A percentile compares a stretch with the other conserved stretches of the same genome.
These are phyloP conservation scores for Rhytidiadelphus loreus DNA, from an alignment of 225 moss, liverwort and hornwort genomes.

Conservation along the genomic window DNA sequence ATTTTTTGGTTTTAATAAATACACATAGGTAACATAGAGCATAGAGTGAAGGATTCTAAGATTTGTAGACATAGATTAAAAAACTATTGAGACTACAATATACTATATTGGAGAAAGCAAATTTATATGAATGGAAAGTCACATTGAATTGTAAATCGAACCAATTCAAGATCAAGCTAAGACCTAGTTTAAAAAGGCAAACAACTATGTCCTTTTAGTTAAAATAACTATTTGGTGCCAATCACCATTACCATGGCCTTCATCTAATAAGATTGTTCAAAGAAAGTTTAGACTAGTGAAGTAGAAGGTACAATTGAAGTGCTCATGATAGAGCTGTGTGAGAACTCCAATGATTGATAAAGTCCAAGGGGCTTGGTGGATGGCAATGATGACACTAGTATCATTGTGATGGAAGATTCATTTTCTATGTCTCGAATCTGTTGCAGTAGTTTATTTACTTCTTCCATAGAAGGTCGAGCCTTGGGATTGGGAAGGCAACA, in stretches of 20 bases:
- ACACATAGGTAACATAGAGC: rapidly evolving
- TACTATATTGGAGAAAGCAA: neutral
- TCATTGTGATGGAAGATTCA: rapidly evolving
- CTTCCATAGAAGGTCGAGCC: neutral
- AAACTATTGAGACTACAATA: neutral
- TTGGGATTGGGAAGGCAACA: neutral
- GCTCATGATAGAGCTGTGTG: rapidly evolving
- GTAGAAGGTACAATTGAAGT: neutral
- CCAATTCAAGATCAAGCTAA: neutral
- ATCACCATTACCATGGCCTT: neutral
- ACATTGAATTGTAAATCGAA: neutral
- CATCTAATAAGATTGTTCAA: too few species aligned
- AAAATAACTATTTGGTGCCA: neutral
- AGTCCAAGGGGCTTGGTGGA: neutral
- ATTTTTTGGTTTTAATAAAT: neutral
- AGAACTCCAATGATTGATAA: neutral
- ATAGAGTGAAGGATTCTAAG: neutral
- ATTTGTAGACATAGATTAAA: too few species aligned
- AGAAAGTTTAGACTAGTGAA: rapidly evolving
- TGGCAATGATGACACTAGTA: neutral
- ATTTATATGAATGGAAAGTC: rapidly evolving
- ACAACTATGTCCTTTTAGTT: neutral
- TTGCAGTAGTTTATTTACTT: neutral
- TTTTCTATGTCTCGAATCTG: neutral
- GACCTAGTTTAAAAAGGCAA: neutral